These are phyloP conservation scores for Sugiyamaella castrensis DNA, from an alignment of 1,139 yeast genomes.

Conservation along the genomic window DNA sequence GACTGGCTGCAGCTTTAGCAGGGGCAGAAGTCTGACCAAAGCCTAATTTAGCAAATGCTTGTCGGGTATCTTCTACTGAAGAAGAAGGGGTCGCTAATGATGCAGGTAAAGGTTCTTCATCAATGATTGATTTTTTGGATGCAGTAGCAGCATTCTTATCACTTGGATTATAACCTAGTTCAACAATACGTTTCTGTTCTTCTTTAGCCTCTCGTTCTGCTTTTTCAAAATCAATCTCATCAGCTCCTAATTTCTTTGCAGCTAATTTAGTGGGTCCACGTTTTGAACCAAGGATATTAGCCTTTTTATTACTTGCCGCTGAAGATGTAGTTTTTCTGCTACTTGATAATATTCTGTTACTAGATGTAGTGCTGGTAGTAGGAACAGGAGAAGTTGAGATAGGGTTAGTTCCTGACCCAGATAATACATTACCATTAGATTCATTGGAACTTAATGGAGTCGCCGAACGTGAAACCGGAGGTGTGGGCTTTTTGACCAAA, in stretches of 20 bases:
- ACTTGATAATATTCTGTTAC: conserved; percentile 28
- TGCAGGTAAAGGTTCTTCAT: conserved; percentile 19
- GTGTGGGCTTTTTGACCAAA: conserved; percentile 44
- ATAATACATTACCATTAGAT: conserved; percentile 21
- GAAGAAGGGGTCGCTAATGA: conserved; percentile 19
- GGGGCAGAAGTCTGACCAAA: conserved; percentile 40
- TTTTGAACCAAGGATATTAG: conserved; percentile 31
- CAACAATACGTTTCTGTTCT: conserved; percentile 72
- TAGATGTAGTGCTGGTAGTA: conserved; percentile 21
- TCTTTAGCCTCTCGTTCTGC: conserved; percentile 81
- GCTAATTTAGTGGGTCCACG: conserved; percentile 36
- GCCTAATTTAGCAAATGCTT: conserved; percentile 35
- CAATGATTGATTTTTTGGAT: conserved; percentile 25
- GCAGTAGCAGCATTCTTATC: conserved; percentile 39
- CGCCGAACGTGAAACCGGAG: conserved; percentile 52
- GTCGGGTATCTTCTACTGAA: conserved; percentile 22
- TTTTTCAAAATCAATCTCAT: conserved; percentile 86
- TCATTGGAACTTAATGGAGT: conserved; percentile 36
- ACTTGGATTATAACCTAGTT: conserved; percentile 68
- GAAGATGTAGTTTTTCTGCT: conserved; percentile 28
- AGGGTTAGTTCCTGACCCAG: conserved; percentile 24
- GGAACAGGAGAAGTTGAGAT: conserved; percentile 21
- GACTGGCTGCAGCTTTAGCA: conserved; percentile 19
- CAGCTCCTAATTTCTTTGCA: conserved; percentile 47
- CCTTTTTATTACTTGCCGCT: conserved; percentile 26